Percentiles rank a stretch among this genome's conserved stretches.
These are phyloP conservation scores for Trichomonas tenax DNA, from an alignment of 208 protist species.

Conservation along the genomic window DNA sequence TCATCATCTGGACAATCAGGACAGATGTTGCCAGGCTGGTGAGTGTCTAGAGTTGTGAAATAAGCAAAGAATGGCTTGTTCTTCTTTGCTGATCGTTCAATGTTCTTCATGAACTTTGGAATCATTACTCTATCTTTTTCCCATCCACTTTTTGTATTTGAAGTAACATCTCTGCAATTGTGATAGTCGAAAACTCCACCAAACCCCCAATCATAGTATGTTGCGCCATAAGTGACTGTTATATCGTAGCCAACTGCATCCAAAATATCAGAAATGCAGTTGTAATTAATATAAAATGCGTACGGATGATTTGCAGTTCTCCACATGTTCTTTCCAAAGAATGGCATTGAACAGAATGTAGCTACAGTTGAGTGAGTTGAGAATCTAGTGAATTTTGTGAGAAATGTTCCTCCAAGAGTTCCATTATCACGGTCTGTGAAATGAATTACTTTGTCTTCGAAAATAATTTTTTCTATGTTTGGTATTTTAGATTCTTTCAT, in stretches of 20 bases:
- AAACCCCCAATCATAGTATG: background rate
- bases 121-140: background rate
- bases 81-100: background rate
- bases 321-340: background rate
- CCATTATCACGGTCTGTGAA: background rate
- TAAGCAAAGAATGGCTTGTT: background rate
- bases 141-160: background rate
- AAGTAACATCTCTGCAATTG: background rate
- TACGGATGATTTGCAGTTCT: background rate
- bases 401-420: background rate
- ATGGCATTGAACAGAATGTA: background rate
- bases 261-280: background rate
- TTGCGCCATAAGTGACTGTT: background rate
- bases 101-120: background rate
- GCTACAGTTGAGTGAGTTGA: background rate
- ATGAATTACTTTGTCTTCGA: background rate
- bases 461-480: background rate
- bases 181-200: background rate
- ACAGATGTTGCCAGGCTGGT: background rate
- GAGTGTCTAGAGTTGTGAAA: background rate
- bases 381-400: background rate
- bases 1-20: background rate
- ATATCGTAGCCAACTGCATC: background rate
- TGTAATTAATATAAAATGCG: background rate
- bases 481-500: background rate